Percentiles rank a stretch among this genome's conserved stretches.
Evolutionary conservation across 129 eudicot genomes (phyloP).

Genomic region (Chrysanthemum makinoi): DNA sequence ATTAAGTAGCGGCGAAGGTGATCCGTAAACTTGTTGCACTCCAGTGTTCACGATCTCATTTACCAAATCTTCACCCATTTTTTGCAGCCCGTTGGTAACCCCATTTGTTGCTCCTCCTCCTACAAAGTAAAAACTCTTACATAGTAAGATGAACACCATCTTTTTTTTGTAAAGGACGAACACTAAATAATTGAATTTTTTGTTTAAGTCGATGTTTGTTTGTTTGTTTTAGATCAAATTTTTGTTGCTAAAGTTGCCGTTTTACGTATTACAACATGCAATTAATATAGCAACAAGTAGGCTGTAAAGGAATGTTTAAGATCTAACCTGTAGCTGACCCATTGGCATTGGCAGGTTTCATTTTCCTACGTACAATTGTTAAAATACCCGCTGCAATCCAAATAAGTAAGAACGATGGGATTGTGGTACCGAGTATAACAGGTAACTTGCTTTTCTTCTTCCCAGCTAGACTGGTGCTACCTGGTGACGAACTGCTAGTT

Average conservation of each 20-base stretch:
- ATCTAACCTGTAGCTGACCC: constrained; percentile 34
- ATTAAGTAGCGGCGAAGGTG: constrained; percentile 34
- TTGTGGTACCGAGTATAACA: constrained; percentile 38
- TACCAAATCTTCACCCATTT: constrained; percentile 18
- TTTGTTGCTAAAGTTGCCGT: too few species aligned
- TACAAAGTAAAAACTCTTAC: not conserved
- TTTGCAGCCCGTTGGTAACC: constrained; percentile 8
- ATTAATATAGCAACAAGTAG: not conserved
- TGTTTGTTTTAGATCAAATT: too few species aligned
- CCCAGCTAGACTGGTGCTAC: not conserved
- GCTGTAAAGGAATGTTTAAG: not conserved
- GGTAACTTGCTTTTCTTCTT: constrained; percentile 37
- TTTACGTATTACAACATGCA: too few species aligned
- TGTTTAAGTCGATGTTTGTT: too few species aligned
- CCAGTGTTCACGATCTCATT: constrained; percentile 15
- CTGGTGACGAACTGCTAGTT: not conserved
- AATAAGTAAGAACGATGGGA: constrained; percentile 36
- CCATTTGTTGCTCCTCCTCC: constrained; percentile 9
- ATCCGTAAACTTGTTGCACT: constrained; percentile 25
- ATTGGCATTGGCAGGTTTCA: constrained; percentile 16
- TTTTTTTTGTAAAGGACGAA: not conserved
- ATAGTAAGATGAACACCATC: not conserved
- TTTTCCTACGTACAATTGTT: constrained; percentile 27
- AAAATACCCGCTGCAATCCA: constrained; percentile 36
- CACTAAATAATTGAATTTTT: too few species aligned